These are phyloP conservation scores for Puccinellia tenuiflora DNA, from an alignment of 176 grass and related monocot species.

Conservation along the genomic window DNA sequence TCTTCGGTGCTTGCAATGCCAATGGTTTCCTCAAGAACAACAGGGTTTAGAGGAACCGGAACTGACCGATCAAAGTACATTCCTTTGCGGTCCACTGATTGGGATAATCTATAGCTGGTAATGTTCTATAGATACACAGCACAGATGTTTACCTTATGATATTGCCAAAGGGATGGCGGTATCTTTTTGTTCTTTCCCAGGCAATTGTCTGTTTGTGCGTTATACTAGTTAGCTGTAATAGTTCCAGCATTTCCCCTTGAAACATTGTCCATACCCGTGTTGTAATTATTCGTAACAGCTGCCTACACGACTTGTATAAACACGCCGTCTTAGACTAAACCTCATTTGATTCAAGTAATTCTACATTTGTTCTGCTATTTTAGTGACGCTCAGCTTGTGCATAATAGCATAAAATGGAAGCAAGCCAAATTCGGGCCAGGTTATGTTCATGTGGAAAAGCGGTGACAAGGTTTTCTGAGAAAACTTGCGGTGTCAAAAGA, in stretches of 20 bases:
- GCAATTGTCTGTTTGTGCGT: constrained; percentile 34
- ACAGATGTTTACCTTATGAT: constrained; percentile 45
- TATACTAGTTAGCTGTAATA: constrained; percentile 42
- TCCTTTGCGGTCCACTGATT: constrained; percentile 48
- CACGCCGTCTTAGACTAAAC: constrained; percentile 19
- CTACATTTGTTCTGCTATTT: background rate
- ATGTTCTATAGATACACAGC: constrained; percentile 41
- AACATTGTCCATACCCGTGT: constrained; percentile 31
- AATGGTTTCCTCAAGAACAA: constrained; percentile 89
- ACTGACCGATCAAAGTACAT: constrained; percentile 62
- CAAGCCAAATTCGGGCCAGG: too few species aligned
- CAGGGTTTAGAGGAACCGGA: constrained; percentile 54
- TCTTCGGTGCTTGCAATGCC: constrained; percentile 85
- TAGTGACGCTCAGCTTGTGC: background rate
- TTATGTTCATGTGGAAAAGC: too few species aligned
- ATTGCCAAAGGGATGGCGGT: constrained; percentile 43
- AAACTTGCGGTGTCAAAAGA: too few species aligned
- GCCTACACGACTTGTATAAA: constrained; percentile 41
- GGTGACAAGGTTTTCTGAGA: too few species aligned
- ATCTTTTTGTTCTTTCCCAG: constrained; percentile 40
- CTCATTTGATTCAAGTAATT: background rate
- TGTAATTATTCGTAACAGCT: constrained; percentile 38
- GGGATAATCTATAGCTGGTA: constrained; percentile 50
- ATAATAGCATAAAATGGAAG: too few species aligned
- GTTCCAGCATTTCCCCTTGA: constrained; percentile 1